These are phyloP conservation scores for Vaucheria bursata DNA, from an alignment of 352 stramenopile genomes.

Conservation along the genomic window DNA sequence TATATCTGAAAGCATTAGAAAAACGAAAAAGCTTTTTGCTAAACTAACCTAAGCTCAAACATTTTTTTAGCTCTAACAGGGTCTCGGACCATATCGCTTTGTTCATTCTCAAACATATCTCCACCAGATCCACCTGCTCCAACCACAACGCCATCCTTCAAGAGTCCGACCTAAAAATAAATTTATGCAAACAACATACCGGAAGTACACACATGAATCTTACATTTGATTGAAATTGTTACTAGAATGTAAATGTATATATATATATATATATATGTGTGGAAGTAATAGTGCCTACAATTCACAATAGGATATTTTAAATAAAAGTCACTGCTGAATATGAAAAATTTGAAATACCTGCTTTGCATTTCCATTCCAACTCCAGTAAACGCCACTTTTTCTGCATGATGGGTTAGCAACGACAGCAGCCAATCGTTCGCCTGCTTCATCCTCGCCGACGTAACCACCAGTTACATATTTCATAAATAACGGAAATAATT, in stretches of 20 bases:
- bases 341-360: too few relatives aligned
- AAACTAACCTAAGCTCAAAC: constrained; percentile 51
- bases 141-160: constrained; percentile 51
- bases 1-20: background rate
- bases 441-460: constrained; percentile 7
- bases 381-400: constrained; percentile 62
- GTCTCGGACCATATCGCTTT: constrained; percentile 58
- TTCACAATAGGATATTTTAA: too few relatives aligned
- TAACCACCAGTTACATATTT: constrained; percentile 63
- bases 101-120: constrained; percentile 67
- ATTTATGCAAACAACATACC: too few relatives aligned
- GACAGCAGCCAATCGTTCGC: background rate
- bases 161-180: constrained; percentile 39
- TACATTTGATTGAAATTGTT: too few relatives aligned
- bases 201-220: too few relatives aligned
- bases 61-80: constrained; percentile 54
- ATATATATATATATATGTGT: too few relatives aligned
- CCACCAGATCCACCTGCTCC: constrained; percentile 63
- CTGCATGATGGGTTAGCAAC: background rate
- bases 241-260: too few relatives aligned
- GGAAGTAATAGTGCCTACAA: too few relatives aligned
- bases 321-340: too few relatives aligned
- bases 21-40: background rate
- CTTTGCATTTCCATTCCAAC: constrained; percentile 64
- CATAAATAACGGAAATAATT: constrained; percentile 68